Percentiles rank a stretch among this genome's conserved stretches.
phyloP scores from a whole-genome alignment of 306 rosid species.

The Quercus berberidifolia region DNA sequence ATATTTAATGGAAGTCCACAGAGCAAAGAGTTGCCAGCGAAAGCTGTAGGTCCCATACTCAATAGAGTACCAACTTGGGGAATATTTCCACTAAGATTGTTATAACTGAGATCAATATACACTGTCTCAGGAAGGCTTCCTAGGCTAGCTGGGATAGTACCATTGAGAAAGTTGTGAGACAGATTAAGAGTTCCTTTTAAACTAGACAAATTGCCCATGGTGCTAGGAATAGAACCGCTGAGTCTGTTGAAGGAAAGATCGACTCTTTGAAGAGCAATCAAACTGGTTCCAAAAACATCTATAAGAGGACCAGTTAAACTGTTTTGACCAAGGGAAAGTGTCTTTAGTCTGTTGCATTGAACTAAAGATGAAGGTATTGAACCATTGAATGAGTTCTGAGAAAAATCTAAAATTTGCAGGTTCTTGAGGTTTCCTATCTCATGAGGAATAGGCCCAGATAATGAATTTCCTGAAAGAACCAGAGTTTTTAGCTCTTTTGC shows the following conservation, averaged over 20 bases:
- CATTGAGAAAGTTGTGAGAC: slow-evolving; percentile 46
- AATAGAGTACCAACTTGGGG: slow-evolving; percentile 50
- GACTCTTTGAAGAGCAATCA: slow-evolving; percentile 35
- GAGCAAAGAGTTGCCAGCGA: slow-evolving; percentile 48
- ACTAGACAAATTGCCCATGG: slow-evolving; percentile 43
- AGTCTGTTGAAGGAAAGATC: slow-evolving; percentile 42
- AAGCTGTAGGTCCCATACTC: slow-evolving; percentile 61
- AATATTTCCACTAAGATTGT: slow-evolving; percentile 51
- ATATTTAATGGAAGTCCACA: slow-evolving; percentile 57
- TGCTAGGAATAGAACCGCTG: slow-evolving; percentile 42
- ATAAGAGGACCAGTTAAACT: slow-evolving; percentile 41
- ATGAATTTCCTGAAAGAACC: slow-evolving; percentile 49
- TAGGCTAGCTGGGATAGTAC: slow-evolving; percentile 45
- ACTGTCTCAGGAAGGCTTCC: slow-evolving; percentile 50
- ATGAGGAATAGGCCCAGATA: slow-evolving; percentile 43
- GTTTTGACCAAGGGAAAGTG: slow-evolving; percentile 33
- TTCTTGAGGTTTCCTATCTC: slow-evolving; percentile 40
- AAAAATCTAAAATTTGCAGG: slow-evolving; percentile 48
- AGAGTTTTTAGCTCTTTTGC: slow-evolving; percentile 44
- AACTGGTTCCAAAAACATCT: slow-evolving; percentile 33
- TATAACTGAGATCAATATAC: slow-evolving; percentile 47
- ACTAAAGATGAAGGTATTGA: slow-evolving; percentile 34
- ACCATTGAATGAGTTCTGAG: slow-evolving; percentile 44
- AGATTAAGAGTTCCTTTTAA: slow-evolving; percentile 54
- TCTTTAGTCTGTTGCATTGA: slow-evolving; percentile 40